Conservation (phyloP, 164 flowering plant genomes). For the Aristolochia fimbriata region DNA sequence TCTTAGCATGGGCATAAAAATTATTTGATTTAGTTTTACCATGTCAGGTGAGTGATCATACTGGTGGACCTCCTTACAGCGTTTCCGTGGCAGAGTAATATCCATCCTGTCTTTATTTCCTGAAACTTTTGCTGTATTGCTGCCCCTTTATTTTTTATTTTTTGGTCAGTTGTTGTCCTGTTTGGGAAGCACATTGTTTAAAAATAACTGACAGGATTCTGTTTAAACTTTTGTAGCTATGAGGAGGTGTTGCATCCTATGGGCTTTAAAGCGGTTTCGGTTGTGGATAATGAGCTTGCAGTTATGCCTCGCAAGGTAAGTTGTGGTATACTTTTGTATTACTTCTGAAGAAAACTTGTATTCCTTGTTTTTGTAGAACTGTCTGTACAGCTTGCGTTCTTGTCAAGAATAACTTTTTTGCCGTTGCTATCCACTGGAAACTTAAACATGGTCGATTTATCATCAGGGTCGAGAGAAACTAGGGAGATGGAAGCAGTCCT, state of each 20-base stretch:
- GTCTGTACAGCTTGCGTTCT: background rate
- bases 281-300: conserved; percentile 58
- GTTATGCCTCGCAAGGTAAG: conserved; percentile 52
- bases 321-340: background rate
- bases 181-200: no score
- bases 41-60: conserved; percentile 53
- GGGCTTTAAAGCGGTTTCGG: conserved; percentile 46
- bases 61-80: conserved; percentile 74
- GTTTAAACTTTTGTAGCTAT: conserved; percentile 28
- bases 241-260: conserved; percentile 54
- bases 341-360: background rate
- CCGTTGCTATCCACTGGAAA: background rate
- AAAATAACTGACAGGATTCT: no score
- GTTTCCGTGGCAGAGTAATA: conserved; percentile 60
- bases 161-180: no score
- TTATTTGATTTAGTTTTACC: no score
- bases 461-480: conserved; percentile 53
- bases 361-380: background rate
- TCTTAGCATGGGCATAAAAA: no score
- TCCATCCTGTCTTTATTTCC: conserved; percentile 2
- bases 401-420: background rate
- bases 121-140: background rate
- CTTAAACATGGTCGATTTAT: background rate
- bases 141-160: no score
- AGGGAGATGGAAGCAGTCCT: conserved; percentile 47